Evolutionary conservation across 495 filamentous ascomycete genomes (phyloP), one percentile per base, ranked within the genome.

Genomic region (Extremus antarcticus): DNA sequence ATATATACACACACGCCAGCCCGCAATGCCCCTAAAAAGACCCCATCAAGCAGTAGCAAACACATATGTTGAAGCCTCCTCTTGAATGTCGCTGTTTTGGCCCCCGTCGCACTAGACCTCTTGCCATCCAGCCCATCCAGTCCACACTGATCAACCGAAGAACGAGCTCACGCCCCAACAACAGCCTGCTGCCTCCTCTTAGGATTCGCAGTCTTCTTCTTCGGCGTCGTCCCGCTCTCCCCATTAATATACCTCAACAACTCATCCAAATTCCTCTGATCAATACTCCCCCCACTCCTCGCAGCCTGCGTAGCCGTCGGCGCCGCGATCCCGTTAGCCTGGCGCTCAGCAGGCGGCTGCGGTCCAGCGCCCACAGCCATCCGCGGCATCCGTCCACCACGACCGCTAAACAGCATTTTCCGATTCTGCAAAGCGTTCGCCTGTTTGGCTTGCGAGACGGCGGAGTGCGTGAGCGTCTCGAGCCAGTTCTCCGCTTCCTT

Each of bases 381-480:
- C 22, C 63, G 57, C 2, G 50, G 73, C 15, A 77, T 75, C 38
- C 83, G 78, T 39, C 80, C 68, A 59, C 73, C 71, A 64, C 82
- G 72, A 51, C 78, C 73, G 61, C 81, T 70, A 50, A 77, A 73
- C 41, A 86, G 81, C 25, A 85, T 72, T 11, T 25, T 43, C 25
- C 82, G 77, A 51, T 84, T 81, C 40, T 83, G 81, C 69, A 89
- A 81, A 53, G 45, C 85, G 8, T 25, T 25, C n/a, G 39, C 23
- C 51, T 25, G 38, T 74, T 89, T 95, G 10, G 88, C 89, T 49
- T 95, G 86, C 24, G 82, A 85, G 43, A 99, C 94, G 40, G 94
- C 94, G 60, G 91, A 95, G 66, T 88, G 84, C 0, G 90, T 95
- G 43, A 99, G 79, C 72, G 95, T 89, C 66, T 91, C 87, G n/a